phyloP scores from a whole-genome alignment of 768 basidiomycete species.

The Suillus bovinus region DNA sequence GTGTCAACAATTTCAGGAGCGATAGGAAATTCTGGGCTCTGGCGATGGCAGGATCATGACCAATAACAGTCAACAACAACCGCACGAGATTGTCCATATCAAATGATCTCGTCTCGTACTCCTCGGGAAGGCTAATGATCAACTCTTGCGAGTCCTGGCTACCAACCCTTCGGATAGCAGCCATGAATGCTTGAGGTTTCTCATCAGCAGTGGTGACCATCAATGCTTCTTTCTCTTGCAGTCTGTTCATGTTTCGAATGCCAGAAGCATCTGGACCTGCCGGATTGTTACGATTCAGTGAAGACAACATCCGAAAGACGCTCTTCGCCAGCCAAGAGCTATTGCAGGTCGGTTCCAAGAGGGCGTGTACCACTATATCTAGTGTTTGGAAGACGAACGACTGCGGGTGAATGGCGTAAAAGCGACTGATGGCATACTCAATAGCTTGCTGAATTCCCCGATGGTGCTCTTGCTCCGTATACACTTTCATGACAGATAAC shows the following conservation, averaged over 20 bases:
- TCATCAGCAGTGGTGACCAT: conserved; percentile 71
- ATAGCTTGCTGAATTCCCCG: conserved; percentile 63
- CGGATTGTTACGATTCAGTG: conserved; percentile 47
- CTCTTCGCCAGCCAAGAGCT: conserved; percentile 53
- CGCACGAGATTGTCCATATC: conserved; percentile 66
- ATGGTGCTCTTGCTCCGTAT: conserved; percentile 59
- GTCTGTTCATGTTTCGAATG: conserved; percentile 61
- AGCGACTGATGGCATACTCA: conserved; percentile 69
- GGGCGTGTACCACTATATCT: conserved; percentile 58
- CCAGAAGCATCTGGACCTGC: conserved; percentile 59
- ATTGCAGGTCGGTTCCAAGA: conserved; percentile 50
- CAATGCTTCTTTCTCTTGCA: conserved; percentile 70
- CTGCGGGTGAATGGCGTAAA: conserved; percentile 73
- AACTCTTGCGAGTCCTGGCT: conserved; percentile 43
- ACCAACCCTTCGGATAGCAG: conserved; percentile 45
- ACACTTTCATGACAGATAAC: conserved; percentile 69
- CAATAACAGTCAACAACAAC: conserved; percentile 77
- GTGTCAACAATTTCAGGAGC: conserved; percentile 56
- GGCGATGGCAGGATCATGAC: conserved; percentile 64
- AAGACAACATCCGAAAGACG: conserved; percentile 58
- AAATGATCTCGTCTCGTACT: conserved; percentile 56
- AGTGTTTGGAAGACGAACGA: conserved; percentile 75
- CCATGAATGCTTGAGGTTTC: conserved; percentile 68
- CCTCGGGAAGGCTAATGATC: conserved; percentile 50
- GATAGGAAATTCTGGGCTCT: conserved; percentile 72